phyloP scores from a whole-genome alignment of 768 basidiomycete species.

The Daedalea quercina region DNA sequence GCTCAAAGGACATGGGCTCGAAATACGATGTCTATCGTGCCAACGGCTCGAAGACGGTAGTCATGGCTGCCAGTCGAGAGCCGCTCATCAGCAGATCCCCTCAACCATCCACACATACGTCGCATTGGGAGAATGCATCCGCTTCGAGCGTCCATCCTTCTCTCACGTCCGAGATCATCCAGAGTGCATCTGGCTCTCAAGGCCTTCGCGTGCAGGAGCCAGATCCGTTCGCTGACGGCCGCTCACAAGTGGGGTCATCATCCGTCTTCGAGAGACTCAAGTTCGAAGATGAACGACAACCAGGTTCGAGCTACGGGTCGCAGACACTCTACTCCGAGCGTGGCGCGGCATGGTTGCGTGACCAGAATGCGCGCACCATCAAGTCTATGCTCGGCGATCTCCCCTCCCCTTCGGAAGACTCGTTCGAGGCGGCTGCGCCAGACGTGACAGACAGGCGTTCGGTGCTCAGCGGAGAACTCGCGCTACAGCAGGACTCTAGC shows the following conservation, averaged over 20 bases:
- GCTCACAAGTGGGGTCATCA: conserved; percentile 3
- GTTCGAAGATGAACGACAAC: conserved; percentile 33
- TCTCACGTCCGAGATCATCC: conserved; percentile 3
- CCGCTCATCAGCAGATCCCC: conserved; percentile 9
- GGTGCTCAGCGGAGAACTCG: conserved; percentile 54
- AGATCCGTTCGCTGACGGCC: conserved; percentile 3
- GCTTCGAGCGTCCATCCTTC: neutral
- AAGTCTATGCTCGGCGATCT: conserved; percentile 51
- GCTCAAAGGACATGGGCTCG: conserved; percentile 52
- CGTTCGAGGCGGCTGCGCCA: conserved; percentile 36
- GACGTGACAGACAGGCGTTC: conserved; percentile 28
- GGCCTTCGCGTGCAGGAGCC: neutral
- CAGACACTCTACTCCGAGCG: conserved; percentile 51
- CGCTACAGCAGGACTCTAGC: conserved; percentile 55
- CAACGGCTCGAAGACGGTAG: conserved; percentile 19
- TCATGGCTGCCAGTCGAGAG: conserved; percentile 19
- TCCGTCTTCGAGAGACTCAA: conserved; percentile 47
- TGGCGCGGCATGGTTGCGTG: conserved; percentile 75
- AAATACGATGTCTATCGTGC: conserved; percentile 17
- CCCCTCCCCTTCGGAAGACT: conserved; percentile 54
- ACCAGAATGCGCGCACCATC: conserved; percentile 70
- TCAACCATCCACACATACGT: neutral
- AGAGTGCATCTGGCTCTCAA: conserved; percentile 11
- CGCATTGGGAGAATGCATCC: conserved; percentile 10
- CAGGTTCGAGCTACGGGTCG: conserved; percentile 32